Base-by-base conservation (phyloP, 73 alveolate species). In the Paramecium caudatum region DNA sequence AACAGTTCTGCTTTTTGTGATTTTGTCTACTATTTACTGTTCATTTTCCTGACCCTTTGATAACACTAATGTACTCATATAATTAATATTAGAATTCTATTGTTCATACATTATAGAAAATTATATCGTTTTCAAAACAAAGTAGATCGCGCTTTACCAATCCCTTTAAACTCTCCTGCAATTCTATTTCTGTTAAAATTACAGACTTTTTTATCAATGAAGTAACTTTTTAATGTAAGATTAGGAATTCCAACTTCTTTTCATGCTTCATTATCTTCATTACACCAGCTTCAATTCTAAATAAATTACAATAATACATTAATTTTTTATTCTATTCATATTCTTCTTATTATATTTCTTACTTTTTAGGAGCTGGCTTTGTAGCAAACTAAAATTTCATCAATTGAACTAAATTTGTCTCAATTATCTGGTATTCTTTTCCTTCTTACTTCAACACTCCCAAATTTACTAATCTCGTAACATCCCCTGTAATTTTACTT, bases 241-340 rank as follows among this genome's bases (percentile, higher is more conserved):
- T 55, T 23, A 27, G 30, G 27, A 27, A 43, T 21, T 55, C 8
- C 80, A 55, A 8, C 80, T 55, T 55, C 30, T 55, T 55, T 23
- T 55, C 80, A 6, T 55, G n/a, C n/a, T 55, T 55, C 80, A 55
- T 55, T 5, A 55, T 5, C 46, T 55, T 19, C 80, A 55, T 55
- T 6, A 55, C 30, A 9, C 80, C 80, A 12, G 80, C 80, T 43
- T 55, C 80, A 10, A 55, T 55, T 10, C 80, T 55, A 4, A 0
- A 2, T 12, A 16, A 16, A 19, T 0, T 27, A 23, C 37, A 23
- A 55, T 23, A 55, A 16, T 55, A 55, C n/a, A 39, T 6, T 6
- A 9, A 39, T 9, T 39, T 39, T 39, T 39, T 39, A 39, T 39
- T 39, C 9, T 39, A 39, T 39, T 39, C 48, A 39, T 39, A 9